Base-by-base conservation (phyloP, 2,329 filamentous ascomycete genomes). In the Clonostachys sp. region DNA sequence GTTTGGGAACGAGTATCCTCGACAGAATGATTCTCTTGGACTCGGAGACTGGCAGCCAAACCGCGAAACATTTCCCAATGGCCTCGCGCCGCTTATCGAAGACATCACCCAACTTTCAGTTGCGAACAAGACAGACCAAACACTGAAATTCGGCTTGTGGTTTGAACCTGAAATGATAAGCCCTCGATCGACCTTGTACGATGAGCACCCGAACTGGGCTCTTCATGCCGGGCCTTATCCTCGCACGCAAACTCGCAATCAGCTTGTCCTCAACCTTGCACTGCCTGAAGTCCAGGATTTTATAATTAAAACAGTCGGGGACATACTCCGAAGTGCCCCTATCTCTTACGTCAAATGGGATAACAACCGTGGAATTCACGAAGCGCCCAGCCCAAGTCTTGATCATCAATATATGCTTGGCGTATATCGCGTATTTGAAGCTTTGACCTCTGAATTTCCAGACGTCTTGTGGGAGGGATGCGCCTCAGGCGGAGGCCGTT, bases 101-200 rank as follows among this genome's bases (percentile, higher is more conserved):
- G 66, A 71, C 5, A 68, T 84, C 34, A 80, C 72, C 6, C 62
- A 68, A 9, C 68, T 82, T 7, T 73, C 76, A 30, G 42, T 48
- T 20, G 46, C 46, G 6, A 39, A 39, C 10, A 68, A 74, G 0
- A 68, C 71, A 0, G 64, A 67, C 0, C 68, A 74, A 3, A 68
- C 74, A 3, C 60, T 86, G 42, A 68, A 73, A 12, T 86, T 86
- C 52, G 83, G 83, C n/a, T 69, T 86, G 4, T 86, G 83, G 83
- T 71, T 86, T 3, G 83, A 86, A 57, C 82, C 81, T 0, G 83
- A 86, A 54, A 86, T 86, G 83, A 75, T 85, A 44, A 84, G 81
- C 48, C 76, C 78, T 2, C 77, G 81, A 46, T 85, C 82, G 0
- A 74, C 69, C 4, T 67, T 86, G 3, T 86, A 86, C 57, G 60